Base-by-base conservation (phyloP, 345 rosid genomes). In the Clarkia xantiana region DNA sequence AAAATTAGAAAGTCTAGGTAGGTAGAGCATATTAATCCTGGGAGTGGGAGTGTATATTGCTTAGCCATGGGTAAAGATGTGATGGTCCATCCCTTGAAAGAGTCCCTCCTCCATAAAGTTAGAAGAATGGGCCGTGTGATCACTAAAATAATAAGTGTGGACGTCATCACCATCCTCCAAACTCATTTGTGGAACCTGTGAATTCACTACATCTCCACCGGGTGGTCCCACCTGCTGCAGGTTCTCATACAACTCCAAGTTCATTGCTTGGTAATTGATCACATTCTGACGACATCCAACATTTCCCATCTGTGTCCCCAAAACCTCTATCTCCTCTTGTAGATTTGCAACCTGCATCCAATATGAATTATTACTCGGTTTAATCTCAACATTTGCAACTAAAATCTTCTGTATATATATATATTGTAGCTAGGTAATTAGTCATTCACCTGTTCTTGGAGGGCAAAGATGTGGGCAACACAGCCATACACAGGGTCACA, bases 401-500 rank as follows among this genome's bases (percentile, higher is more conserved):
- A n/a, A n/a, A n/a, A n/a, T n/a, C n/a, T n/a, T n/a, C n/a, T n/a
- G n/a, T n/a, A n/a, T n/a, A n/a, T n/a, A n/a, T n/a, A n/a, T n/a
- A n/a, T n/a, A n/a, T n/a, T 22, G 38, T 17, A 10, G 39, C 2
- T 34, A 48, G 47, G 11, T n/a, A n/a, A n/a, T n/a, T n/a, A 15
- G 4, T 11, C 7, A 14, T 13, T 47, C 38, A 82, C 91, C 91
- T 79, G 84, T 62, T 76, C 83, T 34, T 82, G 81, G 53, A 82
- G 86, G 0, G 84, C 77, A 25, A 74, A 71, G 47, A 82, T 82
- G 51, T 76, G 77, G 46, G 81, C 79, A 29, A 79, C 78, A 40
- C 91, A 82, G 20, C 91, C 84, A 44, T 79, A 69, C 18, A 79
- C 38, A 0, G 81, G 91, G 61, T 82, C 84, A 2, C 67, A 47